Percentiles rank a stretch among this genome's conserved stretches.
phyloP scores from a whole-genome alignment of 202 grass and related monocot species.

The Hordeum pubiflorum region DNA sequence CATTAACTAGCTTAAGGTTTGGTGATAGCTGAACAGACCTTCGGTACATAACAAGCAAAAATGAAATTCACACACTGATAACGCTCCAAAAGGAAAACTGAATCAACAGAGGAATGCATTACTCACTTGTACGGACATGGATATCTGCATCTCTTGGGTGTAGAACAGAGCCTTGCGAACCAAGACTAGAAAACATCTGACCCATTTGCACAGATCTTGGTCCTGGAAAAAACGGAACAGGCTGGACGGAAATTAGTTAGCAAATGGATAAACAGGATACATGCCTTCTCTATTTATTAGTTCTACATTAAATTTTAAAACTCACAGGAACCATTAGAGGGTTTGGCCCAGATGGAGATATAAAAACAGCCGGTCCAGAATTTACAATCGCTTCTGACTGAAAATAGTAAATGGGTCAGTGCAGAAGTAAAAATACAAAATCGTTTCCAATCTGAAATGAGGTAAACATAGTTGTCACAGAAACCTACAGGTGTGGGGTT shows the following conservation, averaged over 20 bases:
- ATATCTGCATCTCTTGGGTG: conserved; percentile 70
- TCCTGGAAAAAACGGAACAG: conserved; percentile 83
- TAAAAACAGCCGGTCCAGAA: conserved; percentile 92
- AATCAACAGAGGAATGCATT: conserved; percentile 13
- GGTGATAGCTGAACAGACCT: background rate
- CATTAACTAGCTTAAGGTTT: background rate
- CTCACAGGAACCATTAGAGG: conserved; percentile 95
- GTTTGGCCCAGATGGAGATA: conserved; percentile 88
- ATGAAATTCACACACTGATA: background rate
- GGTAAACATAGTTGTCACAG: background rate
- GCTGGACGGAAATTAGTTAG: conserved; percentile 56
- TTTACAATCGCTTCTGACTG: conserved; percentile 79
- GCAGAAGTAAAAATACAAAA: background rate
- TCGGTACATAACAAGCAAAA: conserved; percentile 1
- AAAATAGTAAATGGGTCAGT: conserved; percentile 27
- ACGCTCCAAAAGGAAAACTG: background rate
- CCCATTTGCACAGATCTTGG: conserved; percentile 64
- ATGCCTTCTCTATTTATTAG: background rate
- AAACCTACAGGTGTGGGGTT: conserved; percentile 61
- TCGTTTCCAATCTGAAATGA: conserved; percentile 5
- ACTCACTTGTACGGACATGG: conserved; percentile 59
- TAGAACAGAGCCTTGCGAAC: conserved; percentile 43
- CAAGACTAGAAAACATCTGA: conserved; percentile 49
- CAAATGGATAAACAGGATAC: conserved; percentile 13
- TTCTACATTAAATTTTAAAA: conserved; percentile 18